Conservation (phyloP, 2,329 filamentous ascomycete genomes). For the Neophaeococcomyces mojaviensis region DNA sequence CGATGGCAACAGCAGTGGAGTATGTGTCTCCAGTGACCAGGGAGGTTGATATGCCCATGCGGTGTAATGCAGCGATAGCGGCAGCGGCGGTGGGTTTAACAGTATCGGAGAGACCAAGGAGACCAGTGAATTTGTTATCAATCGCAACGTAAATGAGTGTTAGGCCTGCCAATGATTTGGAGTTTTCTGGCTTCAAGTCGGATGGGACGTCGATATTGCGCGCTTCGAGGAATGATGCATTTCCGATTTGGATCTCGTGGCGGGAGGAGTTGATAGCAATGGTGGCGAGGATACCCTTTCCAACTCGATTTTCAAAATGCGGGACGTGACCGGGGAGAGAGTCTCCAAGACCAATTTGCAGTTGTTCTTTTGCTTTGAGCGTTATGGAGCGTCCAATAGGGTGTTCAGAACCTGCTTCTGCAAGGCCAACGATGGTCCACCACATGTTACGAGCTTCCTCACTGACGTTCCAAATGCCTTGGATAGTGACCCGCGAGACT, state of each 20-base stretch:
- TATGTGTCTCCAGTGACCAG: conserved; percentile 92
- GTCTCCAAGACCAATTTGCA: conserved; percentile 64
- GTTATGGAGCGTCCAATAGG: conserved; percentile 89
- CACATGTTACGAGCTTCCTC: conserved; percentile 67
- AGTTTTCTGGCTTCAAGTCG: conserved; percentile 31
- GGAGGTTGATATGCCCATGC: conserved; percentile 77
- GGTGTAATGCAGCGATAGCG: conserved; percentile 70
- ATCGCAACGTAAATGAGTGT: conserved; percentile 91
- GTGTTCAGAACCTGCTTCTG: conserved; percentile 92
- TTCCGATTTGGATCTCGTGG: conserved; percentile 78
- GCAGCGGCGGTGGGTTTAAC: conserved; percentile 82
- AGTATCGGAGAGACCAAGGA: conserved; percentile 77
- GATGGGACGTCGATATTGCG: conserved; percentile 52
- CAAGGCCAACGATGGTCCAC: conserved; percentile 95
- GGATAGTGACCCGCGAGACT: conserved; percentile 65
- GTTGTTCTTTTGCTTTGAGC: conserved; percentile 63
- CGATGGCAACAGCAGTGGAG: conserved; percentile 76
- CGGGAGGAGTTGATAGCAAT: conserved; percentile 59
- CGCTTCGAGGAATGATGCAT: conserved; percentile 66
- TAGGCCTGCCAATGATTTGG: conserved; percentile 52
- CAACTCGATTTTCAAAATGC: conserved; percentile 75
- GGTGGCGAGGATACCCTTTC: conserved; percentile 74
- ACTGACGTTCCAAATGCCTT: conserved; percentile 60
- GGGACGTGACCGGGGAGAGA: conserved; percentile 75
- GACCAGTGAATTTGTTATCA: conserved; percentile 70